Conservation (phyloP, 2,329 filamentous ascomycete species). For the Keithomyces neogunnii region DNA sequence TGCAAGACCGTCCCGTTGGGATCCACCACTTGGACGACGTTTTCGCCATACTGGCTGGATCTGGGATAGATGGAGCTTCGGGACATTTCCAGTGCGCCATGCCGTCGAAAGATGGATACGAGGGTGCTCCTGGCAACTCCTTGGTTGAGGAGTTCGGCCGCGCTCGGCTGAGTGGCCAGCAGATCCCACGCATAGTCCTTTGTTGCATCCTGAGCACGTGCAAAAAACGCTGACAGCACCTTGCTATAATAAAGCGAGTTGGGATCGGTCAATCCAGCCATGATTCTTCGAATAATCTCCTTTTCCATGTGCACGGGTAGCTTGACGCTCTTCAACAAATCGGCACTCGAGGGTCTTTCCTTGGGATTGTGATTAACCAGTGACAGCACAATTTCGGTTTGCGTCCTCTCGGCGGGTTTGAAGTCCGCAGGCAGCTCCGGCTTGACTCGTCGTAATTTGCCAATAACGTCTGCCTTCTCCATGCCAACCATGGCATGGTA, state of each 20-base stretch:
- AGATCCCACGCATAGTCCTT: constrained; percentile 78
- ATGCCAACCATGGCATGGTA: constrained; percentile 59
- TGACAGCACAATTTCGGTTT: constrained; percentile 70
- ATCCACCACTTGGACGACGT: constrained; percentile 74
- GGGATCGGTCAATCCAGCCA: constrained; percentile 73
- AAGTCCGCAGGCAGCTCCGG: constrained; percentile 69
- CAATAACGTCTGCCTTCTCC: constrained; percentile 56
- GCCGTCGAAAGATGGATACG: constrained; percentile 71
- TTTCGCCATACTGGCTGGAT: constrained; percentile 65
- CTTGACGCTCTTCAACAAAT: constrained; percentile 77
- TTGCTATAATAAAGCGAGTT: constrained; percentile 84
- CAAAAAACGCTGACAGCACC: constrained; percentile 79
- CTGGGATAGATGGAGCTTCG: constrained; percentile 73
- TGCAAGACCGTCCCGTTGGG: constrained; percentile 81
- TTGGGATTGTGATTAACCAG: constrained; percentile 76
- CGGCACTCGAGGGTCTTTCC: constrained; percentile 71
- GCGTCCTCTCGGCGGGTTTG: constrained; percentile 57
- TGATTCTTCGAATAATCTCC: constrained; percentile 75
- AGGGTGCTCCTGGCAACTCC: constrained; percentile 67
- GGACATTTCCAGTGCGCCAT: constrained; percentile 77
- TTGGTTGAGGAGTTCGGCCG: constrained; percentile 59
- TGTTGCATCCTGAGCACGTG: constrained; percentile 64
- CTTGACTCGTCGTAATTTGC: constrained; percentile 57
- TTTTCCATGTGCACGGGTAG: constrained; percentile 89
- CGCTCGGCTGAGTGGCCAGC: constrained; percentile 43